Conservation (phyloP, 257 asterid species). For the Fraxinus pennsylvanica region DNA sequence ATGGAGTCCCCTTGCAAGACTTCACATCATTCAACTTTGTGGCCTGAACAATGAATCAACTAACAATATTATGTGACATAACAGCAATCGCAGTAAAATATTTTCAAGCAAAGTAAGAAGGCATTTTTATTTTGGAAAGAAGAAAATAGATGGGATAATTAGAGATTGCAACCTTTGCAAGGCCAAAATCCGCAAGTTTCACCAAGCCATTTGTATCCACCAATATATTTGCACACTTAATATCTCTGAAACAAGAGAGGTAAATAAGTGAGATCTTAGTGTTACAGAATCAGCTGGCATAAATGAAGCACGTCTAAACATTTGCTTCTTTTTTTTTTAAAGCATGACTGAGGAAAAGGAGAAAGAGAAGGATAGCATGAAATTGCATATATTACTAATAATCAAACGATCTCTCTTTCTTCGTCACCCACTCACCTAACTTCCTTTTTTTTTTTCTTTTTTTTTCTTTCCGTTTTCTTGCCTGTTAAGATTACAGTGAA, state of each 20-base stretch:
- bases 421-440: not conserved
- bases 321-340: not conserved
- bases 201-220: conserved; percentile 83
- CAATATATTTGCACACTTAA: conserved; percentile 91
- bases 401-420: not conserved
- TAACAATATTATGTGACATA: conserved; percentile 23
- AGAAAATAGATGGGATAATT: conserved; percentile 17
- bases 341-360: not conserved
- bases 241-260: conserved; percentile 62
- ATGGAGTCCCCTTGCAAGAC: conserved; percentile 94
- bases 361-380: not conserved
- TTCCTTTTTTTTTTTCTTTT: not conserved
- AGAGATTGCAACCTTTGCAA: conserved; percentile 66
- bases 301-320: conserved; percentile 3
- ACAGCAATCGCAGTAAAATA: conserved; percentile 4
- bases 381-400: not conserved
- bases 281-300: conserved; percentile 10
- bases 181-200: conserved; percentile 98
- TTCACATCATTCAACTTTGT: conserved; percentile 78
- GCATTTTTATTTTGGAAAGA: conserved; percentile 6
- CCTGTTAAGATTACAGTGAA: too few relatives aligned
- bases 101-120: conserved; percentile 11
- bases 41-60: conserved; percentile 54
- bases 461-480: not conserved
- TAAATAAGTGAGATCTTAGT: conserved; percentile 25